Base-by-base conservation (phyloP, 148 eudicot species). In the Camellia lanceoleosa region DNA sequence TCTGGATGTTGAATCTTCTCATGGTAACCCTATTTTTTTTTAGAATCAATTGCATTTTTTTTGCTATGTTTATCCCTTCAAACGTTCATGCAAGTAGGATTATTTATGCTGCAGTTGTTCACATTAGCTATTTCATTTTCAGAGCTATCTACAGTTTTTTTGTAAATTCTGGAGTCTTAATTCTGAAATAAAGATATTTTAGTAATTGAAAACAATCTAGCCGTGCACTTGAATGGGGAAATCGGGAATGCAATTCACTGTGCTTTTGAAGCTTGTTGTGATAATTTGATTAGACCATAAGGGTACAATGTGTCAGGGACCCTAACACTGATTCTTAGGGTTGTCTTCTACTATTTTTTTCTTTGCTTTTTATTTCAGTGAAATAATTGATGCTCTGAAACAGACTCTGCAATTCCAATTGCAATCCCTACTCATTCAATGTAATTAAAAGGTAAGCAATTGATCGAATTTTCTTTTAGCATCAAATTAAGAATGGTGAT, bases 1-100 rank as follows among this genome's bases (percentile, higher is more conserved):
- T 51, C 70, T 84, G 77, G 87, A 84, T 56, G 73, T 84, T 55
- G 87, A 84, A 62, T 81, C 87, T 13, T 84, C 87, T 73, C 82
- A 84, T 76, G 84, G 87, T 85, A 72, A 75, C 78, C 64, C 46
- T 60, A 5, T 65, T 42, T 61, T 59, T 73, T 54, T 5, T 73
- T 23, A 3, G 5, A 6, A 52, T 10, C 8, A 38, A 23, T 23
- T 23, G 30, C 30, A 23, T 23, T 23, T 23, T 23, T 23, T 23
- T 23, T 23, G 9, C 42, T 20, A 49, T 49, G 51, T 16, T 13
- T 9, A 63, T 49, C 41, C 71, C 49, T 73, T 18, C 0, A n/a
- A 44, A 71, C 6, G 38, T 3, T 71, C 9, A 60, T 71, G 38
- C 76, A 16, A 71, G 41, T 41, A 10, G 61, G n/a, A 62, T 75